Base-by-base conservation (phyloP, 257 asterid species). In the Hygrophila difformis region DNA sequence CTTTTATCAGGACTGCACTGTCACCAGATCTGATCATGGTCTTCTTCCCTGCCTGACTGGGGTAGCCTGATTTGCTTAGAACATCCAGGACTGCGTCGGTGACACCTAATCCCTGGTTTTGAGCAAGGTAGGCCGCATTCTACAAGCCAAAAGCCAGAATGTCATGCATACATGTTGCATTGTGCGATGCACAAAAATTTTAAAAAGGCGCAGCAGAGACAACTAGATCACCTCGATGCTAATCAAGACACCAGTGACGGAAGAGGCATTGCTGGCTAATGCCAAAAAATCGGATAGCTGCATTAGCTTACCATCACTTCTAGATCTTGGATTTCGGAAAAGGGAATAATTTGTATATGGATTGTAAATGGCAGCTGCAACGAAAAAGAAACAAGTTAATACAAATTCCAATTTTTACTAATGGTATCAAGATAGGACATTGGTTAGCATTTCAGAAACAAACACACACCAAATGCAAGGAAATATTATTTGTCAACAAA, bases 121-220 rank as follows among this genome's bases (percentile, higher is more conserved):
- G 45, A 8, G 94, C 94, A 7, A 91, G 74, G 73, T 80, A 86
- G 47, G 75, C 79, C 18, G 88, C 96, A 64, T 86, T 57, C 96
- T 91, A 81, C 47, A 59, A 29, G 44, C 12, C 13, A 64, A 24
- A 15, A 47, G 56, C 22, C 37, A 37, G 37, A 23, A 56, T 31
- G 5, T 45, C 44, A 28, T 44, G 56, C n/a, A n/a, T n/a, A n/a
- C n/a, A n/a, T n/a, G n/a, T n/a, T n/a, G n/a, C n/a, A n/a, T n/a
- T n/a, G n/a, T n/a, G n/a, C n/a, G n/a, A n/a, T n/a, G n/a, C n/a
- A n/a, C n/a, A n/a, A n/a, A n/a, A n/a, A n/a, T n/a, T n/a, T n/a
- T n/a, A n/a, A n/a, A n/a, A n/a, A n/a, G n/a, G n/a, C 12, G 12
- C 37, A 33, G 37, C 12, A 5, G 37, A 4, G 37, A 33, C 12